Evolutionary conservation across 495 filamentous ascomycete species (phyloP).

Genomic region (Paragyromitra xinjiangensis): DNA sequence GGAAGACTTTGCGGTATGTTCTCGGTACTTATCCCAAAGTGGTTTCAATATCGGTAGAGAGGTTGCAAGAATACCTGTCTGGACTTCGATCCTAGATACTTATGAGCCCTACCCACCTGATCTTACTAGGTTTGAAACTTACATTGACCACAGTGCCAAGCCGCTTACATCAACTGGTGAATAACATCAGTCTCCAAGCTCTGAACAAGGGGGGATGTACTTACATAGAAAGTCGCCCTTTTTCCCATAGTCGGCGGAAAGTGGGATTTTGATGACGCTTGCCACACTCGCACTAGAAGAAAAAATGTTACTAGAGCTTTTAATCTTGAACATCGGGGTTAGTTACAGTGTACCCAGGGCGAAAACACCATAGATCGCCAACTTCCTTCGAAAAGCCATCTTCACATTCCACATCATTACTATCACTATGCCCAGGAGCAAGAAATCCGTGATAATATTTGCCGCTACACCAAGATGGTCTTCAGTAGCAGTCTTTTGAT

Average conservation of each 20-base stretch:
- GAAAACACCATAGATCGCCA: conserved; percentile 17
- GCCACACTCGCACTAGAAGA: conserved; percentile 21
- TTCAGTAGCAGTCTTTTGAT: neutral
- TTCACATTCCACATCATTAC: conserved; percentile 23
- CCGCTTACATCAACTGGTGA: conserved; percentile 11
- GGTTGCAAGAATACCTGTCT: conserved; percentile 21
- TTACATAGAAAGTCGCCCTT: conserved; percentile 25
- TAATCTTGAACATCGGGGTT: neutral
- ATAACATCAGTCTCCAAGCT: neutral
- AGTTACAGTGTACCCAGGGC: conserved; percentile 33
- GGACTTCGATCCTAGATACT: conserved; percentile 21
- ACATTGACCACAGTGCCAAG: conserved; percentile 24
- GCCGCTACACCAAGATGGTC: neutral
- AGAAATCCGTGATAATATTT: conserved; percentile 20
- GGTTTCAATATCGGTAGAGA: conserved; percentile 22
- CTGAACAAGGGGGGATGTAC: neutral
- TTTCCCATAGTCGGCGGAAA: conserved; percentile 22
- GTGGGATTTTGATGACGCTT: conserved; percentile 22
- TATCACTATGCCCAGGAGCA: conserved; percentile 9
- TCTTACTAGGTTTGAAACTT: neutral
- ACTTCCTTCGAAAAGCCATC: conserved; percentile 15
- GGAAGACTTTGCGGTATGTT: neutral
- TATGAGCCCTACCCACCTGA: neutral
- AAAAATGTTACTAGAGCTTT: neutral
- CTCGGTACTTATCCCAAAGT: conserved; percentile 5